These are phyloP conservation scores for Hirschfeldia incana DNA, from an alignment of 345 rosid genomes.

Conservation along the genomic window DNA sequence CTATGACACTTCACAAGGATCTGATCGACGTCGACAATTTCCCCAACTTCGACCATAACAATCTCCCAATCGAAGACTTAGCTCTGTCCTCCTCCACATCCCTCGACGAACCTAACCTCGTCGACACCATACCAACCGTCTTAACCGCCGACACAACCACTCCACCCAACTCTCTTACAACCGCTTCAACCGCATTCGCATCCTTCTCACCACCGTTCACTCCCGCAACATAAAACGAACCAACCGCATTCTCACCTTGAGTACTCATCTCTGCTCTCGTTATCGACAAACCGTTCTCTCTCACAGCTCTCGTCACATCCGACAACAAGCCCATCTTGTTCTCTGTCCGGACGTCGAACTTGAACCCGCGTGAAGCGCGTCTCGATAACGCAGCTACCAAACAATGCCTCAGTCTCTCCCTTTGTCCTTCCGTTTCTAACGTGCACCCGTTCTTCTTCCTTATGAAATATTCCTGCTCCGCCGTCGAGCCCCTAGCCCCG, in stretches of 20 bases:
- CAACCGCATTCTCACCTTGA: constrained; percentile 58
- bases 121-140: constrained; percentile 33
- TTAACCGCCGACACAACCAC: constrained; percentile 50
- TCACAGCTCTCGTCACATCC: constrained; percentile 59
- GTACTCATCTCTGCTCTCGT: constrained; percentile 60
- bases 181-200: constrained; percentile 44
- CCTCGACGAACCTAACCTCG: constrained; percentile 36
- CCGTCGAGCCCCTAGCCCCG: constrained; percentile 60
- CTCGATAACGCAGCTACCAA: constrained; percentile 80
- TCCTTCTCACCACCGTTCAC: constrained; percentile 57
- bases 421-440: constrained; percentile 55
- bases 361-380: constrained; percentile 65
- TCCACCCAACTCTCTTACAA: constrained; percentile 64
- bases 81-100: constrained; percentile 37
- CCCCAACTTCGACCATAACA: constrained; percentile 76
- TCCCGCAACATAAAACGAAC: constrained; percentile 73
- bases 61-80: constrained; percentile 54
- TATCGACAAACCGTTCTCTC: constrained; percentile 75
- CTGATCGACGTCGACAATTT: constrained; percentile 58
- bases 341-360: constrained; percentile 56
- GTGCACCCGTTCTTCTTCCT: constrained; percentile 75
- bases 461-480: constrained; percentile 88
- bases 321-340: constrained; percentile 69
- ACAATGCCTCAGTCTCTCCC: constrained; percentile 56
- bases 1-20: constrained; percentile 17